phyloP scores from a whole-genome alignment of 1,284 basidiomycete genomes.

The Fomitopsis pinicola region DNA sequence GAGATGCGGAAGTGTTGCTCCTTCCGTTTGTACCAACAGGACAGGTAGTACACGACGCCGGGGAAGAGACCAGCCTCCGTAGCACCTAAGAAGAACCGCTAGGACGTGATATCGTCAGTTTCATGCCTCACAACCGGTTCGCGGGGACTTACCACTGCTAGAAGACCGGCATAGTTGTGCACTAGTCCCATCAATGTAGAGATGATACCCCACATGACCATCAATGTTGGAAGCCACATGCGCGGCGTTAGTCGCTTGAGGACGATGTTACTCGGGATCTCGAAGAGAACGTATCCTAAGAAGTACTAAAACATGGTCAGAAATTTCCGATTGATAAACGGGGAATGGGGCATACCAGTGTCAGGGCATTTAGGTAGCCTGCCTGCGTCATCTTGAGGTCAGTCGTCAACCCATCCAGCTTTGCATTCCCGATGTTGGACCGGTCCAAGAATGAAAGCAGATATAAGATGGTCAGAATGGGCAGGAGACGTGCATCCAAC shows the following conservation, averaged over 20 bases:
- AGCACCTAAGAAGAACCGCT: conserved; percentile 49
- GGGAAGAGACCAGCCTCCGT: conserved; percentile 42
- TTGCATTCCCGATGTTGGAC: conserved; percentile 68
- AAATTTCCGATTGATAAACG: conserved; percentile 13
- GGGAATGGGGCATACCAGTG: neutral
- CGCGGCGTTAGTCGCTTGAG: conserved; percentile 23
- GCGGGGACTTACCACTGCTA: conserved; percentile 40
- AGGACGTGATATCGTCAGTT: conserved; percentile 19
- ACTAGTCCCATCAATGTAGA: conserved; percentile 57
- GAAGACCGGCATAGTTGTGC: conserved; percentile 49
- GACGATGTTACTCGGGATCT: conserved; percentile 43
- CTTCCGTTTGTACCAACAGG: conserved; percentile 26
- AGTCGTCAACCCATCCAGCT: conserved; percentile 28
- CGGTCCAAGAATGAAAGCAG: conserved; percentile 68
- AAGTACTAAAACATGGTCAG: conserved; percentile 45
- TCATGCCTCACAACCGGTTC: neutral
- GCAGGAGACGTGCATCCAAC: conserved; percentile 34
- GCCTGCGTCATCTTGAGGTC: conserved; percentile 10
- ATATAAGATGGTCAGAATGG: conserved; percentile 57
- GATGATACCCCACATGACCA: conserved; percentile 23
- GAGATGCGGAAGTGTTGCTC: conserved; percentile 22
- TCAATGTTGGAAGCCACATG: conserved; percentile 41
- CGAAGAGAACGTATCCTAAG: conserved; percentile 63
- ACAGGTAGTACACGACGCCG: conserved; percentile 49
- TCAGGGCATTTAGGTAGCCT: neutral